Conservation (phyloP, 306 rosid genomes). For the Rubus parviflorus region DNA sequence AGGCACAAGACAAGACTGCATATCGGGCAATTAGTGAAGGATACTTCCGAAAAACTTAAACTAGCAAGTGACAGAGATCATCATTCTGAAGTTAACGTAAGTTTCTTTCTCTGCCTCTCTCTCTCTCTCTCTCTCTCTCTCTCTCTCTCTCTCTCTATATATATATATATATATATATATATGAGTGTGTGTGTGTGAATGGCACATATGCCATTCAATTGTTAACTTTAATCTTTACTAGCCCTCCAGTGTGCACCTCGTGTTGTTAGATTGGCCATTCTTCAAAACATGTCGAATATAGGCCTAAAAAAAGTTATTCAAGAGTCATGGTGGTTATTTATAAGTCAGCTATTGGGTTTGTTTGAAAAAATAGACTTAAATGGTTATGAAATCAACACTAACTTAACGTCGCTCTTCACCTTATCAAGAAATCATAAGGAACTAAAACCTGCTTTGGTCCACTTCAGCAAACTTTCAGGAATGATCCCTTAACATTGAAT, state of each 20-base stretch:
- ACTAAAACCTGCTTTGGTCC: conserved; percentile 17
- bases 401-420: neutral
- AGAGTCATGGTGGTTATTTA: neutral
- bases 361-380: neutral
- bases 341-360: too few species aligned
- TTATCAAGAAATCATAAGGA: neutral
- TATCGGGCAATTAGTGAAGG: conserved; percentile 94
- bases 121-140: too few species aligned
- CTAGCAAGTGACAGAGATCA: conserved; percentile 95
- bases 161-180: neutral
- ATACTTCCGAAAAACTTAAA: conserved; percentile 86
- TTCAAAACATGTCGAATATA: neutral
- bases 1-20: conserved; percentile 93
- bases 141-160: neutral
- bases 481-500: neutral
- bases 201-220: neutral
- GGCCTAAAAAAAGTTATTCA: neutral
- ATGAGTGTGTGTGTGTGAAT: too few species aligned
- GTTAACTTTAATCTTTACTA: neutral
- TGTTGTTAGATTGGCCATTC: neutral
- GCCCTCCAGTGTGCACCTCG: neutral
- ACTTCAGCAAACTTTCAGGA: neutral
- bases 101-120: conserved; percentile 12
- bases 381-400: neutral
- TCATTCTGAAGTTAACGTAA: conserved; percentile 63